These are phyloP conservation scores for Pezicula carpinea DNA, from an alignment of 2,329 filamentous ascomycete genomes.

Conservation along the genomic window DNA sequence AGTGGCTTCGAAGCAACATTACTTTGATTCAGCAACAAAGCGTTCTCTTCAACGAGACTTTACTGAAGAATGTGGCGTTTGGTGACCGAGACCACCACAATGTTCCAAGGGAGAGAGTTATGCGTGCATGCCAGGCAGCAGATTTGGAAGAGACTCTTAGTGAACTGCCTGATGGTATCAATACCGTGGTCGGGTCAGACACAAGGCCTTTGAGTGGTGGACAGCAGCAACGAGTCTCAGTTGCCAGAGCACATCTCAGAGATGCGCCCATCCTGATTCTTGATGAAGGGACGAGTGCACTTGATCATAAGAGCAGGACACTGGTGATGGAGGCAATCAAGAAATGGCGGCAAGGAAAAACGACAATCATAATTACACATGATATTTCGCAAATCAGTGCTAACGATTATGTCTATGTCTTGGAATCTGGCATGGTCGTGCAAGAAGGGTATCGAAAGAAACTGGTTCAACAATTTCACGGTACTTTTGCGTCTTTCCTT, in stretches of 20 bases:
- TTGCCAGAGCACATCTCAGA: conserved; percentile 73
- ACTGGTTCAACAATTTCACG: conserved; percentile 41
- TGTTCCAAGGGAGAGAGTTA: conserved; percentile 51
- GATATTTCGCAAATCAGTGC: conserved; percentile 72
- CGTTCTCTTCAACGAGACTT: conserved; percentile 74
- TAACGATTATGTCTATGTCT: conserved; percentile 73
- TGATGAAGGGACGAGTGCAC: conserved; percentile 82
- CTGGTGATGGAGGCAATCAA: conserved; percentile 72
- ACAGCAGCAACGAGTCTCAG: conserved; percentile 74
- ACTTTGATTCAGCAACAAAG: conserved; percentile 80
- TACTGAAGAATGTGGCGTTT: conserved; percentile 74
- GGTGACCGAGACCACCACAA: conserved; percentile 49
- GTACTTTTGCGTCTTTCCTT: conserved; percentile 43
- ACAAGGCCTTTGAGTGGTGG: conserved; percentile 75
- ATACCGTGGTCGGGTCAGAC: conserved; percentile 67
- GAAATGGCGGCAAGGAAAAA: conserved; percentile 72
- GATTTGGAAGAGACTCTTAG: conserved; percentile 64
- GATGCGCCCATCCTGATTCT: conserved; percentile 78
- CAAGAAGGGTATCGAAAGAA: conserved; percentile 62
- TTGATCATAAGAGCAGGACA: conserved; percentile 68
- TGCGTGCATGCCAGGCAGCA: conserved; percentile 59
- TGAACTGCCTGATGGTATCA: conserved; percentile 62
- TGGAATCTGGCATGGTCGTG: conserved; percentile 65
- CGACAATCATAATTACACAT: conserved; percentile 91
- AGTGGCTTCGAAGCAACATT: conserved; percentile 74